phyloP scores from a whole-genome alignment of 1,284 basidiomycete species.

The Ganoderma meredithae region DNA sequence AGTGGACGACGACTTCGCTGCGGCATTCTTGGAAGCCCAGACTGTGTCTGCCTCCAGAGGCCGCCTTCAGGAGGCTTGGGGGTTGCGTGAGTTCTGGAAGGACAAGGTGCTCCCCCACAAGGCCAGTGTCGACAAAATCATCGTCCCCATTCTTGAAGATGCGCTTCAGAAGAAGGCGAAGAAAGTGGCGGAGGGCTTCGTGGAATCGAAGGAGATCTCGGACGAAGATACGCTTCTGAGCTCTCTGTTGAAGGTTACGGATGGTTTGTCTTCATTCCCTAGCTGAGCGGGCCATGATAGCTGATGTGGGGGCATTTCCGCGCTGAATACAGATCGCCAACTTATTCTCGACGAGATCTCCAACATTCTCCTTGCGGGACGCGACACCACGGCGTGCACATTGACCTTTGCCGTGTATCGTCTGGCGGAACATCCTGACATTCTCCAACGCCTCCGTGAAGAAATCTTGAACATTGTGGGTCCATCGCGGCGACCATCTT shows the following conservation, averaged over 20 bases:
- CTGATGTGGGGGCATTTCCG: neutral
- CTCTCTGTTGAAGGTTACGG: constrained; percentile 56
- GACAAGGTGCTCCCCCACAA: constrained; percentile 54
- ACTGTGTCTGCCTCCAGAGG: constrained; percentile 47
- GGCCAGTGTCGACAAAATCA: constrained; percentile 55
- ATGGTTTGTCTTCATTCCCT: constrained; percentile 44
- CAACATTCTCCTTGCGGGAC: constrained; percentile 46
- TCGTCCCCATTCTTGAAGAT: constrained; percentile 57
- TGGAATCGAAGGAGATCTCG: constrained; percentile 34
- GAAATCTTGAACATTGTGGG: constrained; percentile 48
- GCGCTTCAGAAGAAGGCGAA: constrained; percentile 49
- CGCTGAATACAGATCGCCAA: constrained; percentile 30
- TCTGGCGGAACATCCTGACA: constrained; percentile 46
- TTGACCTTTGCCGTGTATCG: constrained; percentile 49
- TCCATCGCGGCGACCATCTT: constrained; percentile 41
- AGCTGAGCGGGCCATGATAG: neutral
- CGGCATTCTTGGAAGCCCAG: constrained; percentile 44
- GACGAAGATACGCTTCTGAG: constrained; percentile 58
- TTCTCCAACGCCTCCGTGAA: constrained; percentile 45
- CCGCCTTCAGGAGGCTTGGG: constrained; percentile 50
- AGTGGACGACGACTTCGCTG: constrained; percentile 40
- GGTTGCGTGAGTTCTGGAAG: constrained; percentile 54
- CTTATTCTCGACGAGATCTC: constrained; percentile 46
- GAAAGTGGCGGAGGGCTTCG: constrained; percentile 14
- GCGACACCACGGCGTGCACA: constrained; percentile 48